Percentiles rank a stretch among this genome's conserved stretches.
Conservation (phyloP, 73 alveolate genomes). For the Paramecium caudatum region DNA sequence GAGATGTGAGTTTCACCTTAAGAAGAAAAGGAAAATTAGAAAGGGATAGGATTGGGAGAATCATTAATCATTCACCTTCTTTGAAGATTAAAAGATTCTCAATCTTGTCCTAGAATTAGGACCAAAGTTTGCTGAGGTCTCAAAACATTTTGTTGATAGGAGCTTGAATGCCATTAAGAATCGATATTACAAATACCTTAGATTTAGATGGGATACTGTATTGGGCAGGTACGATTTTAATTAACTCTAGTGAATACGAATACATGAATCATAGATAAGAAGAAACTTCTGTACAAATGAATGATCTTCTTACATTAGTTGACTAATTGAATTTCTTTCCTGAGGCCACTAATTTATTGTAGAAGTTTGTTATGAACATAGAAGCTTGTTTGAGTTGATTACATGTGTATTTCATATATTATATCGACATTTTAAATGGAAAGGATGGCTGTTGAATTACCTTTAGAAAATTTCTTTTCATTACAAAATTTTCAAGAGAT, state of each 20-base stretch:
- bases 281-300: not conserved
- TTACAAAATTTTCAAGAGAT: no score
- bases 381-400: no score
- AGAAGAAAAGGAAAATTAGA: no score
- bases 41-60: no score
- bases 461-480: no score
- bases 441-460: no score
- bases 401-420: no score
- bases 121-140: slow-evolving; percentile 16
- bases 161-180: slow-evolving; percentile 42
- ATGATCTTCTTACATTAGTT: not conserved
- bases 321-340: slow-evolving; percentile 13
- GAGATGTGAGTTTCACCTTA: no score
- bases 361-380: no score
- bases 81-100: slow-evolving; percentile 16
- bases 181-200: slow-evolving; percentile 46
- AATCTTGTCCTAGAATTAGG: not conserved
- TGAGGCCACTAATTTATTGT: not conserved
- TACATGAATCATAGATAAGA: not conserved
- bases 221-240: slow-evolving; percentile 17
- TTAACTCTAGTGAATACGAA: not conserved
- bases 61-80: not conserved
- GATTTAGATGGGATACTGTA: slow-evolving; percentile 32
- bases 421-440: no score
- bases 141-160: not conserved